Evolutionary conservation across 2,329 filamentous ascomycete genomes (phyloP).

Genomic region (Penicillium hesseltinei): DNA sequence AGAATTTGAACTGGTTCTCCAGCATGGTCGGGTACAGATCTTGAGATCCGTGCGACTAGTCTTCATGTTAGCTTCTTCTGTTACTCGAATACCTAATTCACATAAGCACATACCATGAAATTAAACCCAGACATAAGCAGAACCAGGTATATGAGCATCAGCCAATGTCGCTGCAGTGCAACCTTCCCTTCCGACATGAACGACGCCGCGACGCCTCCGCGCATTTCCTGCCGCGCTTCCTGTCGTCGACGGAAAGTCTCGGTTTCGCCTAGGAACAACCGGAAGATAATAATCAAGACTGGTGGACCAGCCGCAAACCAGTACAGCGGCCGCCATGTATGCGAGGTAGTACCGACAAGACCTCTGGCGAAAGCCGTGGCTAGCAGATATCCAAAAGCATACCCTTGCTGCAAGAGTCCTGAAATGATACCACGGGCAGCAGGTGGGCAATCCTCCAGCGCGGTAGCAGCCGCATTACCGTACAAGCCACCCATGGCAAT

Average conservation of each 20-base stretch:
- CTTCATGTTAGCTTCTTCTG: conserved; percentile 5
- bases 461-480: conserved; percentile 61
- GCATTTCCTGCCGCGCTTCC: conserved; percentile 57
- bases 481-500: conserved; percentile 65
- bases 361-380: conserved; percentile 54
- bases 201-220: conserved; percentile 60
- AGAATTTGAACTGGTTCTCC: conserved; percentile 58
- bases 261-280: conserved; percentile 76
- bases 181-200: conserved; percentile 77
- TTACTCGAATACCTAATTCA: neutral
- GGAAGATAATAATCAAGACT: conserved; percentile 74
- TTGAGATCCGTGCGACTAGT: conserved; percentile 66
- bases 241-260: conserved; percentile 66
- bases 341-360: conserved; percentile 65
- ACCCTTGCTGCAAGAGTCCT: conserved; percentile 63
- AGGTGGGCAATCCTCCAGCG: conserved; percentile 60
- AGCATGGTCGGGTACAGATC: conserved; percentile 63
- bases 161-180: conserved; percentile 75
- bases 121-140: conserved; percentile 89
- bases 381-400: conserved; percentile 64
- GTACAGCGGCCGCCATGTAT: conserved; percentile 80
- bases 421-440: conserved; percentile 60
- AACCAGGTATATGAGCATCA: conserved; percentile 76
- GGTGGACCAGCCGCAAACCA: conserved; percentile 87
- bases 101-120: conserved; percentile 63